Base-by-base conservation (phyloP, 2,329 filamentous ascomycete species). In the Ramularia endophylla region DNA sequence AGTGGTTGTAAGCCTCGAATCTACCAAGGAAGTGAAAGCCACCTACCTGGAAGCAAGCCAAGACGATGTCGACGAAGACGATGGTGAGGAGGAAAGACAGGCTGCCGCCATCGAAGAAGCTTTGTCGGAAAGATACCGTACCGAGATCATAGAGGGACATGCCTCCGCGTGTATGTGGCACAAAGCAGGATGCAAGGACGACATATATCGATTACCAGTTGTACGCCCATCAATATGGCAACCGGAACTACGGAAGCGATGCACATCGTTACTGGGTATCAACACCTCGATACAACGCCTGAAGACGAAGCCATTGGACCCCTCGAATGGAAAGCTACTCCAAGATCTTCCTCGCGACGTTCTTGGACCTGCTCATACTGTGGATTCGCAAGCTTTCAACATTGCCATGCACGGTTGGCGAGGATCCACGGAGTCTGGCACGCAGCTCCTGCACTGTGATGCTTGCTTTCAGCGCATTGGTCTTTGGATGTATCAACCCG, bases 401-500 rank as follows among this genome's bases (percentile, higher is more conserved):
- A 56, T 64, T 5, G 60, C 69, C 3, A 54, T 73, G 15, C 70
- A 68, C 45, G 70, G 71, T 45, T 74, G 71, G 70, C 58, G 60
- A n/a, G 70, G 67, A 65, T 72, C 59, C 65, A 80, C 55, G 63
- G 81, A 59, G 41, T 67, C 78, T 1, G 77, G 83, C 16, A 79
- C 82, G 29, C 84, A 87, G 46, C 77, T 90, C 12, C 81, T 85
- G 5, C 81, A 80, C 4, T 98, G 92, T 63, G 76, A 83, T 44
- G 85, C 87, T 15, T 98, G 92, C 61, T 85, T 94, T 57, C 81
- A 92, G 44, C 80, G 89, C 1, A 72, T 97, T 0, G 92, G 92
- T 0, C 72, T 98, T 2, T 98, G 92, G 92, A 83, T 98, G 71
- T 97, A 94, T 62, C 62, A 88, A 82, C 63, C 77, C 78, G 54